phyloP scores from a whole-genome alignment of 2,329 filamentous ascomycete species.

The Colletotrichum sp. region DNA sequence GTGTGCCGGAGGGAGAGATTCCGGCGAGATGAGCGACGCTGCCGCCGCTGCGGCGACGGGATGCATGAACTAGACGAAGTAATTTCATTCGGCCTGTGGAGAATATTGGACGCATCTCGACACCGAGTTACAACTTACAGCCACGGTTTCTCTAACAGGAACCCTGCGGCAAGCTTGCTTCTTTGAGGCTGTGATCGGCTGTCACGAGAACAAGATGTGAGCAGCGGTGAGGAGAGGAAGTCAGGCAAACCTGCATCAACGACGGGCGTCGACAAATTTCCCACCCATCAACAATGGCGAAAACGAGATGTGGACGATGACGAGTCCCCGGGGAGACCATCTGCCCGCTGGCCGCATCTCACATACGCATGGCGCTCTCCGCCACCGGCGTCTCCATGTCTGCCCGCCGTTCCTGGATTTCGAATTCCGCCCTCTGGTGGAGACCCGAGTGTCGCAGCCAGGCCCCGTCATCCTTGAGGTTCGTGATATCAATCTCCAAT shows the following conservation, averaged over 20 bases:
- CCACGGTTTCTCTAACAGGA: not conserved
- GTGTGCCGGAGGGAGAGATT: not conserved
- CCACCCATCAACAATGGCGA: not conserved
- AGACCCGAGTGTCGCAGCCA: not conserved
- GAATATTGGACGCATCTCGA: not conserved
- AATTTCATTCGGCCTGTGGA: not conserved
- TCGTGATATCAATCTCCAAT: not conserved
- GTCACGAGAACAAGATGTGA: not conserved
- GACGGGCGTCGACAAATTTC: not conserved
- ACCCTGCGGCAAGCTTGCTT: not conserved
- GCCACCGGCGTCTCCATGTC: not conserved
- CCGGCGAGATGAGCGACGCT: not conserved
- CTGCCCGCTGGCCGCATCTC: not conserved
- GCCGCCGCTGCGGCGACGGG: not conserved
- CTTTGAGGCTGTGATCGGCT: not conserved
- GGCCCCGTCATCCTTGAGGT: not conserved
- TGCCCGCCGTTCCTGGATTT: not conserved
- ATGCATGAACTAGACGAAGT: not conserved
- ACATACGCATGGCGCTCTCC: not conserved
- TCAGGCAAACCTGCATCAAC: not conserved
- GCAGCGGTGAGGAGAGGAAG: not conserved
- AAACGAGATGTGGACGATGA: not conserved
- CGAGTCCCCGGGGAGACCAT: not conserved
- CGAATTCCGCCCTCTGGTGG: not conserved
- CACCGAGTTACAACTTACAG: not conserved